Conservation (phyloP, 2,329 filamentous ascomycete genomes). For the Dactylellina parvicollis region DNA sequence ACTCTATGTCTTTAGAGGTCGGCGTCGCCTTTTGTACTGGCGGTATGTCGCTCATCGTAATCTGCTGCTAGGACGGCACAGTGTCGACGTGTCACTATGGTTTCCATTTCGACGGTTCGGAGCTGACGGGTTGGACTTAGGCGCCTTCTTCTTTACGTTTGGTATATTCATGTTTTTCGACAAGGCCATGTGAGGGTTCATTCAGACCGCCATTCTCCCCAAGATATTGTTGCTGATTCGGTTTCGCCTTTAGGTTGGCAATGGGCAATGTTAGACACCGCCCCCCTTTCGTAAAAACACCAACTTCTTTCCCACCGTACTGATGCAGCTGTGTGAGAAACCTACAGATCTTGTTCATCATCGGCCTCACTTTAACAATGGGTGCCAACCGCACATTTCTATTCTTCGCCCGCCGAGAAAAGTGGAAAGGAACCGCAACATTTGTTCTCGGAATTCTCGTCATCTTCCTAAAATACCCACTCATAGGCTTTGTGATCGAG, state of each 20-base stretch:
- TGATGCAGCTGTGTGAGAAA: constrained; percentile 43
- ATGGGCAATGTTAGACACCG: constrained; percentile 84
- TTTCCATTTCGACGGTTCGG: not conserved
- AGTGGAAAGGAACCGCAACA: constrained; percentile 87
- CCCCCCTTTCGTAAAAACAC: not conserved
- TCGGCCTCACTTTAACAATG: constrained; percentile 95
- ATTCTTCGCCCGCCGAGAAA: constrained; percentile 95
- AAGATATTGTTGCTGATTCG: constrained; percentile 8
- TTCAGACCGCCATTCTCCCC: too few relatives aligned
- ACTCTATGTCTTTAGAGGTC: constrained; percentile 74
- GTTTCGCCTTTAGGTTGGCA: constrained; percentile 73
- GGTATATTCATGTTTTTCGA: constrained; percentile 98
- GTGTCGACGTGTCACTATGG: not conserved
- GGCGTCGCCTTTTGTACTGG: constrained; percentile 98
- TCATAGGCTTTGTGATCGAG: constrained; percentile 90
- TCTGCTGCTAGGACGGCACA: not conserved
- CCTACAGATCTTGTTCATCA: constrained; percentile 89
- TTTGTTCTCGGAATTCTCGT: constrained; percentile 85
- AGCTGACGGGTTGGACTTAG: constrained; percentile 61
- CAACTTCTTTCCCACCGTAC: constrained; percentile 35
- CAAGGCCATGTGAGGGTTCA: constrained; percentile 78
- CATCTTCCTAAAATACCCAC: constrained; percentile 88
- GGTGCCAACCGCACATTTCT: constrained; percentile 87
- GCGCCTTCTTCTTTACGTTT: constrained; percentile 91
- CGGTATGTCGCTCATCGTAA: constrained; percentile 71